phyloP scores from a whole-genome alignment of 2,329 filamentous ascomycete genomes.

The Apiospora arundinis region DNA sequence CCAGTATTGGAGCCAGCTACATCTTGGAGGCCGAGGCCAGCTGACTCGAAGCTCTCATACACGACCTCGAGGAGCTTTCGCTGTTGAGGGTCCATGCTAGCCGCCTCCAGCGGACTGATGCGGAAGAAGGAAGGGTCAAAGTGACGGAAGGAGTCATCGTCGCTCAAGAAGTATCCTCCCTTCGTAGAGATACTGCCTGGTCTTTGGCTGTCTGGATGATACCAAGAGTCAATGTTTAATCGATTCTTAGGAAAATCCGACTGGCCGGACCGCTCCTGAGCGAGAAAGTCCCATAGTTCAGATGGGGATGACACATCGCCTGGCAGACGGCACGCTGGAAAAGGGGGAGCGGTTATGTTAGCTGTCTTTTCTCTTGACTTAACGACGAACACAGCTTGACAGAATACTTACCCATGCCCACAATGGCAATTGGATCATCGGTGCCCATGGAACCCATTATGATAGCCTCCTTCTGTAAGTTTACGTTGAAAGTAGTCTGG shows the following conservation, averaged over 20 bases:
- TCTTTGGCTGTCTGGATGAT: too few relatives aligned
- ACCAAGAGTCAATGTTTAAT: constrained; percentile 33
- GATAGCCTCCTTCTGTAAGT: too few relatives aligned
- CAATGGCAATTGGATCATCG: too few relatives aligned
- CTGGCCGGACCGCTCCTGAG: constrained; percentile 25
- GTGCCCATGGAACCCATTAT: too few relatives aligned
- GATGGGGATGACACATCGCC: constrained; percentile 27
- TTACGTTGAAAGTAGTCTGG: too few relatives aligned
- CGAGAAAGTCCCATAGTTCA: constrained; percentile 29
- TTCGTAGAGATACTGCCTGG: constrained; percentile 28
- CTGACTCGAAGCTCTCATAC: constrained; percentile 49
- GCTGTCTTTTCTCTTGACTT: too few relatives aligned
- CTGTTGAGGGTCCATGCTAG: constrained; percentile 49
- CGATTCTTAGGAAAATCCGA: constrained; percentile 28
- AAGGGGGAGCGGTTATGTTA: constrained; percentile 27
- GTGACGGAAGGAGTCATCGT: neutral
- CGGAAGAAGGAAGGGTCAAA: constrained; percentile 46
- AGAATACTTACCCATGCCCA: too few relatives aligned
- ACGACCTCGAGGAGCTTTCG: constrained; percentile 45
- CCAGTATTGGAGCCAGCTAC: too few relatives aligned
- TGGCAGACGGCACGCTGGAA: constrained; percentile 33
- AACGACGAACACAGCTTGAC: too few relatives aligned
- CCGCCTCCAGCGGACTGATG: constrained; percentile 45
- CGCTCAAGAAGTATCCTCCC: neutral
- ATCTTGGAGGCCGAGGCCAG: too few relatives aligned